Evolutionary conservation across 179 eudicot genomes (phyloP).

Genomic region (Spinacia oleracea): DNA sequence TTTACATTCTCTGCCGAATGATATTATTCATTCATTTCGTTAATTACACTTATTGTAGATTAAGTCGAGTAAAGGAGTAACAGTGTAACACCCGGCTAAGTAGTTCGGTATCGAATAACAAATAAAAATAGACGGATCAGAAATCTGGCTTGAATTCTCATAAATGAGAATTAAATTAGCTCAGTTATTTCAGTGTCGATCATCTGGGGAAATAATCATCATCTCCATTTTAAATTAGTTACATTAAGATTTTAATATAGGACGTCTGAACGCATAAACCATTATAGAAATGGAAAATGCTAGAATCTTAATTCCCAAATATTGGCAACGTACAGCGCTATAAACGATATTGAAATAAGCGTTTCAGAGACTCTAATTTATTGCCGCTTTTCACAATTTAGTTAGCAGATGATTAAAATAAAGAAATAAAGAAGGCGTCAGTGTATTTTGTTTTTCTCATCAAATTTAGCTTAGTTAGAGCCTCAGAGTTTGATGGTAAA

Average conservation of each 20-base stretch:
- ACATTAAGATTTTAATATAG: conserved; percentile 9
- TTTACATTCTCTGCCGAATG: too few relatives aligned
- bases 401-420: too few relatives aligned
- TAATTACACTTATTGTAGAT: too few relatives aligned
- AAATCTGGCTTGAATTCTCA: conserved; percentile 30
- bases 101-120: too few relatives aligned
- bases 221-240: conserved; percentile 4
- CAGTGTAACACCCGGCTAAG: too few relatives aligned
- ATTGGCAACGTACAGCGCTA: conserved; percentile 47
- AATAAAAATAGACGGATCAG: conserved; percentile 19
- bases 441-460: background rate
- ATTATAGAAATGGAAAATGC: conserved; percentile 18
- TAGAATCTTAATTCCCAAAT: conserved; percentile 33
- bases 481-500: conserved; percentile 35
- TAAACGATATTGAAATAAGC: conserved; percentile 22
- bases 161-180: conserved; percentile 16
- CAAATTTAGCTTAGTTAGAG: conserved; percentile 6
- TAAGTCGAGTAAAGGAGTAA: too few relatives aligned
- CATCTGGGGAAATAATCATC: conserved; percentile 40
- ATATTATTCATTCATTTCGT: too few relatives aligned
- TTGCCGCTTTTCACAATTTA: conserved; percentile 27
- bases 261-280: conserved; percentile 44
- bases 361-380: conserved; percentile 48
- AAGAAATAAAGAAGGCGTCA: conserved; percentile 8
- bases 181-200: conserved; percentile 31